Evolutionary conservation across 2,329 filamentous ascomycete genomes (phyloP), one percentile per base, ranked within the genome.

Genomic region (Chrysoporthe cubensis): DNA sequence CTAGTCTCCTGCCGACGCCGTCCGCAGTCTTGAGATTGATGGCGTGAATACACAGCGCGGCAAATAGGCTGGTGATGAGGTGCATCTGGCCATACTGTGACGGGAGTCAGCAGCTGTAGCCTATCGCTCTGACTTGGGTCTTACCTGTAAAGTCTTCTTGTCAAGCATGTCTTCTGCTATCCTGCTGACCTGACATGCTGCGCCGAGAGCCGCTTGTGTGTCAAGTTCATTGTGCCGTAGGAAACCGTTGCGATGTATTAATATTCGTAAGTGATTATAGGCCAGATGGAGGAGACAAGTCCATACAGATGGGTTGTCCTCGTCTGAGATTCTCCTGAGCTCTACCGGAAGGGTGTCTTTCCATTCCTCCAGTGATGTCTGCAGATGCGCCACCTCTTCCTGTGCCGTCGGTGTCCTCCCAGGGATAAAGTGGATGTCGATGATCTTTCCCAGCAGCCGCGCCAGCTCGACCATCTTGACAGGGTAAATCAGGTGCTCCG

Each of bases 391-490:
- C 4, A 79, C 73, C 44, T 77, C 74, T 4, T 72, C 71, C 8
- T 71, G 70, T 2, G 73, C 75, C 1, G 76, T 72, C 1, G 75
- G 71, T 1, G 73, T 72, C 13, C 76, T 74, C 1, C 78, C 78
- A 0, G 78, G 78, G 0, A 76, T 75, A 48, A 80, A 80, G 43
- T 79, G 76, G 3, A 77, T 70, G 58, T 80, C 78, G 43, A 78
- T 78, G 46, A 79, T 75, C 44, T 42, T 74, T 72, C 11, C 78
- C 74, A 61, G 75, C 40, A 80, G 66, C 37, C 72, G 73, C 3
- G 77, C 74, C 18, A 80, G 73, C 43, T 80, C 77, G 0, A 79
- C 77, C 78, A 80, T 80, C 63, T 79, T 80, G 48, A 78, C 76
- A 0, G 73, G 74, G 65, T 80, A 80, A 0, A 74, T 74, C 4